These are phyloP conservation scores for Populus hybrid DNA, from an alignment of 441 rosid species.

Conservation along the genomic window DNA sequence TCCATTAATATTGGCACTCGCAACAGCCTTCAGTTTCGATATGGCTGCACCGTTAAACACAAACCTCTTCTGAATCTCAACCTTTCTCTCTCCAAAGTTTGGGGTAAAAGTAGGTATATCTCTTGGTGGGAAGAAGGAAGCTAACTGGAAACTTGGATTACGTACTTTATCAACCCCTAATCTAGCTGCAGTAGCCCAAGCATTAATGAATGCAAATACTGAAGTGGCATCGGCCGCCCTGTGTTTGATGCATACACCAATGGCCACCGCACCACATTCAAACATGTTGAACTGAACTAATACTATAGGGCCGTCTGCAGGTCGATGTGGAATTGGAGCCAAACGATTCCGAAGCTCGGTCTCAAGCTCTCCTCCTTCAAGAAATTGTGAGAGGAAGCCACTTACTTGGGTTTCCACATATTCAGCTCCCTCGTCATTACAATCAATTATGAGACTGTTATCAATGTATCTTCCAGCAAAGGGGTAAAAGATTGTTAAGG, in stretches of 20 bases:
- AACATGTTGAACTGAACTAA: slow-evolving; percentile 1
- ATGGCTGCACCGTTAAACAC: neutral
- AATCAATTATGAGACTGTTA: neutral
- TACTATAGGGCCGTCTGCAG: neutral
- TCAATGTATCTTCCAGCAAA: neutral
- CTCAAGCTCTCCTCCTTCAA: neutral
- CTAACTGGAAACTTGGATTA: neutral
- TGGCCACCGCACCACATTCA: neutral
- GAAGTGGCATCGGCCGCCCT: neutral
- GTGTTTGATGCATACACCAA: neutral
- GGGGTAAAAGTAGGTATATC: neutral
- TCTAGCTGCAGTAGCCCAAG: neutral
- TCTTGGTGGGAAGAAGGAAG: neutral
- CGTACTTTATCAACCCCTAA: neutral
- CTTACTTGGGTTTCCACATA: neutral
- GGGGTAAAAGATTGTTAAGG: neutral
- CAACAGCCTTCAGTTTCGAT: neutral
- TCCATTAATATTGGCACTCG: neutral
- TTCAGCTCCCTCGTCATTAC: slow-evolving; percentile 4
- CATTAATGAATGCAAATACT: neutral
- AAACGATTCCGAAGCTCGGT: neutral
- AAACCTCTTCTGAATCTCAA: neutral
- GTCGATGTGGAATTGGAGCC: neutral
- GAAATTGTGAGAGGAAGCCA: neutral
- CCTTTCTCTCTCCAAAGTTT: neutral